phyloP scores from a whole-genome alignment of 2,329 filamentous ascomycete species.

The Neospermospora avenae region DNA sequence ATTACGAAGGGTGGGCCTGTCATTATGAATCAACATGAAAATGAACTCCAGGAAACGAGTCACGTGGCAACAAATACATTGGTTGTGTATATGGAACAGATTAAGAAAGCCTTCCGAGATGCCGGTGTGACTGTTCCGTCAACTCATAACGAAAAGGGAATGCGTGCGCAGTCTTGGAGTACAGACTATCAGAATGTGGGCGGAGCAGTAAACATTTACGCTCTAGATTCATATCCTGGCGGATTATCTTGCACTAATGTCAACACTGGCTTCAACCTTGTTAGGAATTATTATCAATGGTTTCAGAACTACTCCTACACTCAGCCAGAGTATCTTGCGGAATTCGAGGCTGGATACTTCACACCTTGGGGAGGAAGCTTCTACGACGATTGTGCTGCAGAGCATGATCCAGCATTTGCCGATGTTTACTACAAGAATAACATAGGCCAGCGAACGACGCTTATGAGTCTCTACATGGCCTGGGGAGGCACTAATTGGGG shows the following conservation, averaged over 20 bases:
- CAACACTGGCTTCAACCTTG: slow-evolving; percentile 46
- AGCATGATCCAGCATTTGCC: slow-evolving; percentile 46
- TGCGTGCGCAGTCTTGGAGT: slow-evolving; percentile 48
- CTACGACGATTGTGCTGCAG: slow-evolving; percentile 47
- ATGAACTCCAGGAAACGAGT: slow-evolving; percentile 46
- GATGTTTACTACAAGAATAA: slow-evolving; percentile 57
- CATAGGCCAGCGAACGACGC: slow-evolving; percentile 47
- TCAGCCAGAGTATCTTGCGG: slow-evolving; percentile 50
- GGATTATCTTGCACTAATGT: slow-evolving; percentile 49
- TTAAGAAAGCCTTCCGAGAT: slow-evolving; percentile 44
- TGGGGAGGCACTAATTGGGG: slow-evolving; percentile 57
- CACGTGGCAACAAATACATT: slow-evolving; percentile 44
- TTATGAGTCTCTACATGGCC: slow-evolving; percentile 50
- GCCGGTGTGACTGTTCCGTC: slow-evolving; percentile 48
- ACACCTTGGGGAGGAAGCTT: slow-evolving; percentile 51
- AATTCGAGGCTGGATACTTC: slow-evolving; percentile 53
- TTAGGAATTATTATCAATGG: slow-evolving; percentile 54
- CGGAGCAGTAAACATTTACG: slow-evolving; percentile 51
- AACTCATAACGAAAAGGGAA: slow-evolving; percentile 49
- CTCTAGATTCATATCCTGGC: slow-evolving; percentile 45
- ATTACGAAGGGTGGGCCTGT: slow-evolving; percentile 50
- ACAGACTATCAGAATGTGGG: slow-evolving; percentile 53
- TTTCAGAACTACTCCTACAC: slow-evolving; percentile 53
- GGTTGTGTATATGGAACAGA: slow-evolving; percentile 51
- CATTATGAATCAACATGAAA: slow-evolving; percentile 51